A percentile compares a stretch with the other conserved stretches of the same genome.
These are phyloP conservation scores for Orbilia blumenaviensis DNA, from an alignment of 2,329 filamentous ascomycete species.

Conservation along the genomic window DNA sequence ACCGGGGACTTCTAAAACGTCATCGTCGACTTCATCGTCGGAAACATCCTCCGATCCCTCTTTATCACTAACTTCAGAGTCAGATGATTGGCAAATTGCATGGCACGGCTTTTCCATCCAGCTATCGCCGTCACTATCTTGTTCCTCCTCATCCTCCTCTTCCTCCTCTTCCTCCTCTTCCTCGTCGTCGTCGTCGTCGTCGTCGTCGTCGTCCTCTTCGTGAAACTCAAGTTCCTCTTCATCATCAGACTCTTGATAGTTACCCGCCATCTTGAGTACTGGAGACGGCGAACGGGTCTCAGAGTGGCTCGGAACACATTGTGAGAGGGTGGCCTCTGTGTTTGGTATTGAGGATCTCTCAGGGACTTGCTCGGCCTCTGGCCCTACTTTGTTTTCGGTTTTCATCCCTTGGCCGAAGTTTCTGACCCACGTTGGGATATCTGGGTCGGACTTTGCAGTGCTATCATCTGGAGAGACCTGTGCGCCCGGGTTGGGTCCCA, in stretches of 20 bases:
- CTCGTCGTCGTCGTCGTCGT: not conserved
- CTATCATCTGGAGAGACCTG: not conserved
- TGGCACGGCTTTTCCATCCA: not conserved
- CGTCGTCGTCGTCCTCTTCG: not conserved
- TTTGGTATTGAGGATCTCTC: not conserved
- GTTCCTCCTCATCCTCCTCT: conserved; percentile 14
- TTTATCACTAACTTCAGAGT: not conserved
- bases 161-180: not conserved
- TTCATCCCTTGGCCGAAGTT: conserved; percentile 21
- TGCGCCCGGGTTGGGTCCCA: not conserved
- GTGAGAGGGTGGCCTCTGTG: not conserved
- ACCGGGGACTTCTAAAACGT: not conserved
- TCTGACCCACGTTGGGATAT: conserved; percentile 42
- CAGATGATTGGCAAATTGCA: not conserved
- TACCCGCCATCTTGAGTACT: conserved; percentile 17
- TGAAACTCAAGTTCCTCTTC: no score
- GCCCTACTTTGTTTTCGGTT: not conserved
- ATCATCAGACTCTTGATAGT: conserved; percentile 28
- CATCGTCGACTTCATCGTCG: not conserved
- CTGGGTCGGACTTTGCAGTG: not conserved
- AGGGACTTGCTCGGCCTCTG: not conserved
- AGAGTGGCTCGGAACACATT: not conserved
- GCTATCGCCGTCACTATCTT: not conserved
- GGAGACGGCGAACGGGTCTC: conserved; percentile 37
- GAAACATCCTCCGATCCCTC: conserved; percentile 2